Conservation (phyloP, 2,329 filamentous ascomycete genomes). For the Ustulina deusta region DNA sequence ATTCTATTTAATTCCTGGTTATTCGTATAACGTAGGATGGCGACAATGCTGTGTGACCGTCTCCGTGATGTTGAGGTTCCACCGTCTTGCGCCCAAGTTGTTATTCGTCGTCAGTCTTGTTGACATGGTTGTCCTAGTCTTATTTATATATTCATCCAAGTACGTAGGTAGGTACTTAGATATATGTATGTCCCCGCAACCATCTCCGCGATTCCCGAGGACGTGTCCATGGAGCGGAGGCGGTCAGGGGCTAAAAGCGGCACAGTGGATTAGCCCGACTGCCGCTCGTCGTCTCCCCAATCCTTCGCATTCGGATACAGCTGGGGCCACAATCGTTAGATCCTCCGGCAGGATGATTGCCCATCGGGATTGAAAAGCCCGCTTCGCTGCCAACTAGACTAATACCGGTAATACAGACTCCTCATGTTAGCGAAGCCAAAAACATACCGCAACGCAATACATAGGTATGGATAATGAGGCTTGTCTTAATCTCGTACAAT, state of each 20-base stretch:
- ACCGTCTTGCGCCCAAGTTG: background rate
- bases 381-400: background rate
- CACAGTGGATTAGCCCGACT: slow-evolving; percentile 17
- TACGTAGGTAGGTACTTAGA: background rate
- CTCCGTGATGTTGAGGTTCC: background rate
- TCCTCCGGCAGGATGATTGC: background rate
- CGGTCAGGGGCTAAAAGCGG: background rate
- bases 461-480: background rate
- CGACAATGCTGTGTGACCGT: background rate
- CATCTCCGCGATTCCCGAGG: background rate
- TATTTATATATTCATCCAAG: background rate
- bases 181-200: too few relatives aligned
- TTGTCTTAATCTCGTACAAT: background rate
- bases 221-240: slow-evolving; percentile 1
- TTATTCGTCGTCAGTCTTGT: too few relatives aligned
- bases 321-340: background rate
- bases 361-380: background rate
- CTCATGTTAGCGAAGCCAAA: background rate
- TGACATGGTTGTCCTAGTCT: background rate
- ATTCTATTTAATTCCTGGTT: background rate
- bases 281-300: slow-evolving; percentile 5
- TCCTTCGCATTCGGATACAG: slow-evolving; percentile 28
- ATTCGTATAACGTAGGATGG: background rate
- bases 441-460: background rate
- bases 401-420: background rate